Evolutionary conservation across 2,329 filamentous ascomycete species (phyloP).

Genomic region (Parastagonospora nodorum): DNA sequence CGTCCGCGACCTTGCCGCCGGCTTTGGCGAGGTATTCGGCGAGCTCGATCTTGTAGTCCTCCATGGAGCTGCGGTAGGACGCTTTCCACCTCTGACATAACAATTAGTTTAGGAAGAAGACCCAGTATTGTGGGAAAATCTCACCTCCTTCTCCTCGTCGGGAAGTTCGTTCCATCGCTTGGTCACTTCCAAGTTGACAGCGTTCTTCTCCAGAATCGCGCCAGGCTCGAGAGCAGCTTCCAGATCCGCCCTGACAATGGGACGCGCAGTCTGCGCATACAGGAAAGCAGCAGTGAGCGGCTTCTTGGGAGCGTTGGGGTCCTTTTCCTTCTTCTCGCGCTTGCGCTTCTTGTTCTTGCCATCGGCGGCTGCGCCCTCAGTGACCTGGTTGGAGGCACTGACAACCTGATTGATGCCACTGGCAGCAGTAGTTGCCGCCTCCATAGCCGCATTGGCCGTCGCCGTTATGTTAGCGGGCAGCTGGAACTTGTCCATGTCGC

Average conservation of each 20-base stretch:
- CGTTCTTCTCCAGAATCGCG: constrained; percentile 76
- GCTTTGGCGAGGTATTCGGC: constrained; percentile 60
- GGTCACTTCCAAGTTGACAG: constrained; percentile 86
- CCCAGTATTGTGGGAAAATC: constrained; percentile 12
- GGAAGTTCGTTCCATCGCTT: constrained; percentile 82
- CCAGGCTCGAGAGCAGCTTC: constrained; percentile 60
- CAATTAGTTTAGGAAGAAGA: background rate
- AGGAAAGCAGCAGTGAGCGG: constrained; percentile 94
- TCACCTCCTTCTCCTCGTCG: constrained; percentile 71
- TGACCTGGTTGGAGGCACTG: constrained; percentile 13
- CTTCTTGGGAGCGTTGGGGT: constrained; percentile 93
- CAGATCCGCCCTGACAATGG: constrained; percentile 75
- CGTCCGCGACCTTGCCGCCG: constrained; percentile 47
- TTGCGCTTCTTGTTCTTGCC: constrained; percentile 68
- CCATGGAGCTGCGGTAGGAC: constrained; percentile 59
- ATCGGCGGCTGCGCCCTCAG: constrained; percentile 17
- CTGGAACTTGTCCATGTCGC: constrained; percentile 47
- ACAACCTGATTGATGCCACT: constrained; percentile 27
- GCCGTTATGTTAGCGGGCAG: constrained; percentile 50
- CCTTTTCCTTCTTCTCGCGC: constrained; percentile 75
- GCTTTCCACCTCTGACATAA: constrained; percentile 44
- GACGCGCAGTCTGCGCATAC: constrained; percentile 86
- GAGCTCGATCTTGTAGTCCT: constrained; percentile 61
- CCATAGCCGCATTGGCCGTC: constrained; percentile 34
- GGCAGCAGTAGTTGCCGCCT: constrained; percentile 29